A percentile compares a stretch with the other conserved stretches of the same genome.
phyloP scores from a whole-genome alignment of 208 protist species.

The Leptomonas pyrrhocoris region DNA sequence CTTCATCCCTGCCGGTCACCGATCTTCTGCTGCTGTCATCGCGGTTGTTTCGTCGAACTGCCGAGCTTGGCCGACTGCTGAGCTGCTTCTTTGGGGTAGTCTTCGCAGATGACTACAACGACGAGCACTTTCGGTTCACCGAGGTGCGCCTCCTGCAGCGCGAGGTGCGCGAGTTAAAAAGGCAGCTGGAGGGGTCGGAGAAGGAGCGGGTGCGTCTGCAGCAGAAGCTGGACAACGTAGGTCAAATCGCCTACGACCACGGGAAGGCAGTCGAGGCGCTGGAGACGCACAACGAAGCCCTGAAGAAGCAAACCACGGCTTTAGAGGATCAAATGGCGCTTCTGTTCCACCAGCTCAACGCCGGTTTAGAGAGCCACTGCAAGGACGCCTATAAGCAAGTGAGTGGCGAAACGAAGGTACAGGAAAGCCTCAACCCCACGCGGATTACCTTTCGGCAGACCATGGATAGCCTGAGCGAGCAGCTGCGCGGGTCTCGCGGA shows the following conservation, averaged over 20 bases:
- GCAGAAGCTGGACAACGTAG: conserved; percentile 80
- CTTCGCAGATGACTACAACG: conserved; percentile 83
- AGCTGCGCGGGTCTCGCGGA: conserved; percentile 70
- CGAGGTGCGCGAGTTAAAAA: conserved; percentile 68
- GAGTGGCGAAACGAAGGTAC: conserved; percentile 71
- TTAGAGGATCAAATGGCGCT: conserved; percentile 93
- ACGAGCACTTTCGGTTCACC: conserved; percentile 90
- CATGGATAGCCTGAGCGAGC: conserved; percentile 88
- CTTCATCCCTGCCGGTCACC: conserved; percentile 72
- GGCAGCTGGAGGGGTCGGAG: conserved; percentile 57
- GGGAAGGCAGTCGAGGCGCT: conserved; percentile 82
- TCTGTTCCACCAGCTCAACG: conserved; percentile 89
- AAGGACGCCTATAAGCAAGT: conserved; percentile 79
- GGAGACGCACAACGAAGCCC: conserved; percentile 82
- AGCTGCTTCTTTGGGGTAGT: conserved; percentile 87
- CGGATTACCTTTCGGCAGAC: conserved; percentile 88
- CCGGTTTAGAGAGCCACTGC: conserved; percentile 76
- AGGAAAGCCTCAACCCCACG: conserved; percentile 79
- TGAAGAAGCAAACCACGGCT: conserved; percentile 80
- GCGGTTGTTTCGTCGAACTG: conserved; percentile 82
- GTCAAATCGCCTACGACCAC: conserved; percentile 78
- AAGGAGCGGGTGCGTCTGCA: conserved; percentile 68
- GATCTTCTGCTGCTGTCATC: conserved; percentile 90
- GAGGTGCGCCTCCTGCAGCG: conserved; percentile 84
- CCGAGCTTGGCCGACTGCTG: conserved; percentile 80